Evolutionary conservation across 768 basidiomycete species (phyloP).

Genomic region (Phallus indusiatus): DNA sequence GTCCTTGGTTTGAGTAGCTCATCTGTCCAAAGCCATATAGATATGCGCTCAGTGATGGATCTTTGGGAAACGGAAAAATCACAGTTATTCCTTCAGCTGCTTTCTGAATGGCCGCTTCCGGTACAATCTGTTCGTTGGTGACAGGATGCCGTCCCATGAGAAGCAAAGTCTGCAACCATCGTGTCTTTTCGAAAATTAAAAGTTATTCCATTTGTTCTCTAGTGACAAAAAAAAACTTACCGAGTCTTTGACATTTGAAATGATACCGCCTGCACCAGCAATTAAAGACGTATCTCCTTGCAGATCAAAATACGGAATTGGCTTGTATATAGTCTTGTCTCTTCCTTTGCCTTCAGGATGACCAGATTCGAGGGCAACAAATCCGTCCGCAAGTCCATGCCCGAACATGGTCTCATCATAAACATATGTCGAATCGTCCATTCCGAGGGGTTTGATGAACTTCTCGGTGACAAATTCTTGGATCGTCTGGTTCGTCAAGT

Average conservation of each 20-base stretch:
- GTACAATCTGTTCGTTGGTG: conserved; percentile 25
- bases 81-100: conserved; percentile 25
- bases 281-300: conserved; percentile 20
- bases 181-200: conserved; percentile 19
- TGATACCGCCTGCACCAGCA: conserved; percentile 35
- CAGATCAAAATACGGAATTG: conserved; percentile 23
- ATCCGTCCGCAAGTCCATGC: conserved; percentile 16
- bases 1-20: conserved; percentile 29
- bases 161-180: conserved; percentile 30
- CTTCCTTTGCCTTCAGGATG: conserved; percentile 19
- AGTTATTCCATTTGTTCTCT: not conserved
- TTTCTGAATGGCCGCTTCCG: conserved; percentile 20
- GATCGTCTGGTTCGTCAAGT: conserved; percentile 25
- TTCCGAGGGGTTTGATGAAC: conserved; percentile 31
- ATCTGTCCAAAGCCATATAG: conserved; percentile 37
- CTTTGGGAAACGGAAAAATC: not conserved
- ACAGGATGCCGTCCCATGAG: conserved; percentile 23
- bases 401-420: conserved; percentile 21
- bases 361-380: conserved; percentile 26
- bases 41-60: conserved; percentile 17
- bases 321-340: not conserved
- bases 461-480: conserved; percentile 32
- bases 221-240: conserved; percentile 18
- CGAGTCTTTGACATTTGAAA: conserved; percentile 34
- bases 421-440: conserved; percentile 32